phyloP scores from a whole-genome alignment of 2,329 filamentous ascomycete species.

The Ascochyta koolunga region DNA sequence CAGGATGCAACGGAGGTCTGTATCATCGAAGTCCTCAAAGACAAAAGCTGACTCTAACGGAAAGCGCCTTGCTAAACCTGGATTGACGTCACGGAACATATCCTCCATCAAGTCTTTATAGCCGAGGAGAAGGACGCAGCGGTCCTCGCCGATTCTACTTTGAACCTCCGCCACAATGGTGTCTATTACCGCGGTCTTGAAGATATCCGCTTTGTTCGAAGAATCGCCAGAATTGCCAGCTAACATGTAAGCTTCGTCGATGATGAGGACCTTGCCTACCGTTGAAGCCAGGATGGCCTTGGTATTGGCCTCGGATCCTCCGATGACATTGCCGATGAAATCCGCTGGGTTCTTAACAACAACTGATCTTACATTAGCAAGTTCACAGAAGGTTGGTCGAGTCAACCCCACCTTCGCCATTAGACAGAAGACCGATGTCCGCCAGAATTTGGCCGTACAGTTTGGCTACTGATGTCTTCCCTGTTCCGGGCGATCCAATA shows the following conservation, averaged over 20 bases:
- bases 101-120: conserved; percentile 72
- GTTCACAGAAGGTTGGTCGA: too few species aligned
- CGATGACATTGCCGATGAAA: conserved; percentile 69
- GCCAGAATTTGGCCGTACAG: conserved; percentile 72
- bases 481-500: conserved; percentile 74
- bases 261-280: conserved; percentile 75
- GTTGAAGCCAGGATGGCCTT: conserved; percentile 72
- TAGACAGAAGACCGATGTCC: conserved; percentile 70
- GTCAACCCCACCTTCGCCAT: conserved; percentile 64
- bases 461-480: conserved; percentile 77
- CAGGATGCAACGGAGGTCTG: conserved; percentile 65
- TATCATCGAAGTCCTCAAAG: conserved; percentile 71
- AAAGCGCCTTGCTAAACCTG: conserved; percentile 71
- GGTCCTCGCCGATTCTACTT: conserved; percentile 71
- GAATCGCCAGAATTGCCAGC: conserved; percentile 38
- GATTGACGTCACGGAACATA: conserved; percentile 78
- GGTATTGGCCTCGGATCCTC: conserved; percentile 72
- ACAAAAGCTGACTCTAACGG: conserved; percentile 66
- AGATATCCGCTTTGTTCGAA: conserved; percentile 52
- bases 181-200: conserved; percentile 70
- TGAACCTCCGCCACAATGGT: conserved; percentile 78
- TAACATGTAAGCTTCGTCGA: conserved; percentile 79
- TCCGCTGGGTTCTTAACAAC: conserved; percentile 75
- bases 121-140: conserved; percentile 73
- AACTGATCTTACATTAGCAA: conserved; percentile 53